Conservation (phyloP, 345 rosid species). For the Geranium brycei region DNA sequence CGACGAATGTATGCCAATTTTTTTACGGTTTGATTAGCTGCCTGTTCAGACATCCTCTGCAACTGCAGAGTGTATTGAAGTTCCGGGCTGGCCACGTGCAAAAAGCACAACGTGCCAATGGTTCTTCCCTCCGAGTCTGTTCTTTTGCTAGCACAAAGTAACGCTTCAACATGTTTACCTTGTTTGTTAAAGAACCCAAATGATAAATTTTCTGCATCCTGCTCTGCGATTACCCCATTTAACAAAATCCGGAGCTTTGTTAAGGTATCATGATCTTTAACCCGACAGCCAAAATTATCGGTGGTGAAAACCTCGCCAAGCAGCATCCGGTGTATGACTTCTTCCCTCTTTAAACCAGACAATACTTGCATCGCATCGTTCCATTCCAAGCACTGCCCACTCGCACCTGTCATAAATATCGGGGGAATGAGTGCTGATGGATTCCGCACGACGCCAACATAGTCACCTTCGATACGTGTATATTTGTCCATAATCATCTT, state of each 20-base stretch:
- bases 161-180: slow-evolving; percentile 48
- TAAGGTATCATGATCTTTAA: slow-evolving; percentile 59
- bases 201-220: slow-evolving; percentile 41
- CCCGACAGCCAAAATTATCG: slow-evolving; percentile 43
- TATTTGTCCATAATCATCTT: slow-evolving; percentile 43
- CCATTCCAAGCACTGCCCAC: slow-evolving; percentile 72
- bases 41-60: slow-evolving; percentile 60
- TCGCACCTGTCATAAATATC: slow-evolving; percentile 53
- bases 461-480: slow-evolving; percentile 57
- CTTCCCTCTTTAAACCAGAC: slow-evolving; percentile 70
- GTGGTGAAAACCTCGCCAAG: slow-evolving; percentile 67
- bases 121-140: slow-evolving; percentile 47
- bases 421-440: slow-evolving; percentile 76
- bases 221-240: slow-evolving; percentile 43
- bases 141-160: slow-evolving; percentile 52
- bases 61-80: slow-evolving; percentile 65
- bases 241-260: slow-evolving; percentile 51
- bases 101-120: slow-evolving; percentile 56
- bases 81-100: slow-evolving; percentile 68
- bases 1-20: slow-evolving; percentile 54
- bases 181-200: slow-evolving; percentile 57
- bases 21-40: slow-evolving; percentile 40
- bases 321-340: slow-evolving; percentile 42
- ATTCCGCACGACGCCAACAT: slow-evolving; percentile 48
- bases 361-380: slow-evolving; percentile 68